Base-by-base conservation (phyloP, 352 stramenopile species). In the Aphanomyces cochlioides region DNA sequence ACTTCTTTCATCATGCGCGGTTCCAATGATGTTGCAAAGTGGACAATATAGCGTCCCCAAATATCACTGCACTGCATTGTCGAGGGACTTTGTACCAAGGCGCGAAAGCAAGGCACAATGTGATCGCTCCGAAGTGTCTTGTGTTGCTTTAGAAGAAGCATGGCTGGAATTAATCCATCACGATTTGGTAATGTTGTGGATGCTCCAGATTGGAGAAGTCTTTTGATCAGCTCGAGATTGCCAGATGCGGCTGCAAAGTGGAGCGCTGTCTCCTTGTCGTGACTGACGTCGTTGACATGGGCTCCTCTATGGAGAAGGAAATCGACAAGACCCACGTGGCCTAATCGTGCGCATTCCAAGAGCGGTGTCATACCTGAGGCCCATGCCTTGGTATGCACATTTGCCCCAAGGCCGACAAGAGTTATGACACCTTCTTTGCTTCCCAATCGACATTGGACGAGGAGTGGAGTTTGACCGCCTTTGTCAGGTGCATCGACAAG, bases 391-490 rank as follows among this genome's bases (percentile, higher is more conserved):
- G 72, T 69, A 60, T 77, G 72, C 34, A 94, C 72, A 57, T 88
- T 74, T 12, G 85, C 86, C n/a, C 88, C 88, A 40, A 94, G 77
- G 2, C 81, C 81, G 4, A 95, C 65, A 7, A 95, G 69, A 8
- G 83, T 92, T 15, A 83, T 77, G 7, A 81, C 78, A 4, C 85
- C 86, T 82, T 94, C 88, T 4, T 90, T 66, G 8, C 79, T 93
- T 3, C 75, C 76, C 37, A 72, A 73, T 3, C 70, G 69, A 38
- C 84, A 90, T 80, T 94, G 91, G 13, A 76, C 73, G 84, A 94
- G 92, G 15, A 95, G 76, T 4, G 88, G 83, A n/a, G 88, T 95
- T 59, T 85, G 70, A 1, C 88, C 88, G 34, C 85, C 69, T 15
- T 79, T 83, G 59, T 95, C 86, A 12, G 73, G 74, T 5, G 79